Percentiles rank a stretch among this genome's conserved stretches.
Evolutionary conservation across 257 asterid species (phyloP).

Genomic region (Avicennia marina): DNA sequence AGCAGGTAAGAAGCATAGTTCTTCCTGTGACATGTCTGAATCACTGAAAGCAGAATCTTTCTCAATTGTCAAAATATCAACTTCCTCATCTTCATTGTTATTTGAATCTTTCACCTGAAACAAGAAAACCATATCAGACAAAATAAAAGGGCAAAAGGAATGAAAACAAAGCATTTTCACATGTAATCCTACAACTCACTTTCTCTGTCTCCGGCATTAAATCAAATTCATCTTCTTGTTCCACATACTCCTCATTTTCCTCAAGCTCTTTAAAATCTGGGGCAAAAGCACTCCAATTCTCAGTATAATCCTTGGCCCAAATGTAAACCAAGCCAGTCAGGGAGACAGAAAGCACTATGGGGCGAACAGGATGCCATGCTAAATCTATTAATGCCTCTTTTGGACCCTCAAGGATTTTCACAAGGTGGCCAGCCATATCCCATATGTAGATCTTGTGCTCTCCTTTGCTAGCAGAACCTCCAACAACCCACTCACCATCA

Average conservation of each 20-base stretch:
- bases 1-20: slow-evolving; percentile 71
- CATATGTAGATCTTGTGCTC: slow-evolving; percentile 96
- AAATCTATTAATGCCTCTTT: slow-evolving; percentile 85
- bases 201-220: slow-evolving; percentile 66
- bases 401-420: slow-evolving; percentile 93
- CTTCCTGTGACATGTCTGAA: slow-evolving; percentile 81
- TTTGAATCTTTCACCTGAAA: slow-evolving; percentile 68
- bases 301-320: slow-evolving; percentile 97
- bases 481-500: slow-evolving; percentile 92
- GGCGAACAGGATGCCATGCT: slow-evolving; percentile 93
- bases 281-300: slow-evolving; percentile 98
- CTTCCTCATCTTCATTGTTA: slow-evolving; percentile 69
- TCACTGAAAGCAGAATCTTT: slow-evolving; percentile 83
- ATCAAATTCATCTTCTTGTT: slow-evolving; percentile 90
- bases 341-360: slow-evolving; percentile 82
- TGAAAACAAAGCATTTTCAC: neutral
- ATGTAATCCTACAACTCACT: slow-evolving; percentile 26
- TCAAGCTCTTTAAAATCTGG: slow-evolving; percentile 93
- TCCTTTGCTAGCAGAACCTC: slow-evolving; percentile 95
- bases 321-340: slow-evolving; percentile 78
- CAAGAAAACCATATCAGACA: slow-evolving; percentile 17
- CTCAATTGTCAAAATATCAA: slow-evolving; percentile 62
- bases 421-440: slow-evolving; percentile 94
- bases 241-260: slow-evolving; percentile 94
- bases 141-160: neutral